Percentiles rank a stretch among this genome's conserved stretches.
These are phyloP conservation scores for Fusarium zealandicum DNA, from an alignment of 2,329 filamentous ascomycete genomes.

Conservation along the genomic window DNA sequence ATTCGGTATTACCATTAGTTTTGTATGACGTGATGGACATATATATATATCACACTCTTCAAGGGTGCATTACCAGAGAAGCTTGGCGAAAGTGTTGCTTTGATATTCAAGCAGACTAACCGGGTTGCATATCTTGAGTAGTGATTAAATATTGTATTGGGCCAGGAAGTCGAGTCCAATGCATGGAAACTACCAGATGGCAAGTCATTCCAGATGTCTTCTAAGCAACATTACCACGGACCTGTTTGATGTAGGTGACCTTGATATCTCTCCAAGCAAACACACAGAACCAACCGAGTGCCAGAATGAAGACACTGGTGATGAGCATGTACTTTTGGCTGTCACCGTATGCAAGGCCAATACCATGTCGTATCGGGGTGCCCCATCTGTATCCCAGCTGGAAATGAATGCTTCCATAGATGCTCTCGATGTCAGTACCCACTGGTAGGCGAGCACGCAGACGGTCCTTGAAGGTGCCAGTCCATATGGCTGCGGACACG, in stretches of 20 bases:
- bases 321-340: slow-evolving; percentile 61
- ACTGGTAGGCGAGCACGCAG: slow-evolving; percentile 59
- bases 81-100: too few relatives aligned
- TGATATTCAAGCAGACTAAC: too few relatives aligned
- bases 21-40: too few relatives aligned
- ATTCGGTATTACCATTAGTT: too few relatives aligned
- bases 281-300: slow-evolving; percentile 45
- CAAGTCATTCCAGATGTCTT: too few relatives aligned
- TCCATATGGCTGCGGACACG: slow-evolving; percentile 46
- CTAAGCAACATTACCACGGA: slow-evolving; percentile 6
- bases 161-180: too few relatives aligned
- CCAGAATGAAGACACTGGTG: slow-evolving; percentile 54
- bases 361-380: slow-evolving; percentile 58
- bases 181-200: too few relatives aligned
- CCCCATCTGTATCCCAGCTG: slow-evolving; percentile 63
- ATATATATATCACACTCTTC: too few relatives aligned
- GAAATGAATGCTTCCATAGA: slow-evolving; percentile 58
- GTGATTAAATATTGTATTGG: too few relatives aligned
- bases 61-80: too few relatives aligned
- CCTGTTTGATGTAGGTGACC: slow-evolving; percentile 54
- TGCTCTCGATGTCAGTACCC: slow-evolving; percentile 46
- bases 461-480: slow-evolving; percentile 61
- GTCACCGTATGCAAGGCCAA: slow-evolving; percentile 66
- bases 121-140: too few relatives aligned
- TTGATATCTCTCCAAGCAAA: slow-evolving; percentile 60